phyloP scores from a whole-genome alignment of 2,329 filamentous ascomycete genomes.

The Penicillium glabrum region DNA sequence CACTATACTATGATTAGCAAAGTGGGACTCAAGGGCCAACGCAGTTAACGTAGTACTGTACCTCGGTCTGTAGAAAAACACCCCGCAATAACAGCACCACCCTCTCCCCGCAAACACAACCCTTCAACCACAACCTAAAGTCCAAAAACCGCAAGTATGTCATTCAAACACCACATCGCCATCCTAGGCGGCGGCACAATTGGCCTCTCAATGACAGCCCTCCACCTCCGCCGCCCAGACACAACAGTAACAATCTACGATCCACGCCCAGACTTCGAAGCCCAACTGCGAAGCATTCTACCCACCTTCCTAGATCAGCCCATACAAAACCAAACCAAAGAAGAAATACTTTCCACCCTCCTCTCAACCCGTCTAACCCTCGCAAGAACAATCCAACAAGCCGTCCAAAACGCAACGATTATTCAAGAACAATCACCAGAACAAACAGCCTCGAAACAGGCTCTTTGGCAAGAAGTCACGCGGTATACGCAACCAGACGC shows the following conservation, averaged over 20 bases:
- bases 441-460: conserved; percentile 51
- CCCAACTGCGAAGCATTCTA: conserved; percentile 45
- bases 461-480: conserved; percentile 54
- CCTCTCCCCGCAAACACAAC: too few relatives aligned
- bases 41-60: too few relatives aligned
- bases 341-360: conserved; percentile 11
- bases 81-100: too few relatives aligned
- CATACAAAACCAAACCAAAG: background rate
- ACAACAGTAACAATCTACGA: conserved; percentile 51
- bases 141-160: background rate
- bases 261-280: conserved; percentile 47
- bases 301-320: conserved; percentile 42
- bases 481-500: conserved; percentile 43
- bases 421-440: conserved; percentile 63
- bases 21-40: too few relatives aligned
- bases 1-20: too few relatives aligned
- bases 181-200: conserved; percentile 47
- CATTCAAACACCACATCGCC: conserved; percentile 27
- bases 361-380: conserved; percentile 36
- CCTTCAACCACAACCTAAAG: too few relatives aligned
- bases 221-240: conserved; percentile 49
- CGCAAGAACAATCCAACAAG: conserved; percentile 35
- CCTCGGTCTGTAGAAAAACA: too few relatives aligned
- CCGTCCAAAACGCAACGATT: conserved; percentile 50
- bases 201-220: conserved; percentile 56